A percentile compares a stretch with the other conserved stretches of the same genome.
Conservation (phyloP, 345 rosid species). For the Excoecaria agallocha region DNA sequence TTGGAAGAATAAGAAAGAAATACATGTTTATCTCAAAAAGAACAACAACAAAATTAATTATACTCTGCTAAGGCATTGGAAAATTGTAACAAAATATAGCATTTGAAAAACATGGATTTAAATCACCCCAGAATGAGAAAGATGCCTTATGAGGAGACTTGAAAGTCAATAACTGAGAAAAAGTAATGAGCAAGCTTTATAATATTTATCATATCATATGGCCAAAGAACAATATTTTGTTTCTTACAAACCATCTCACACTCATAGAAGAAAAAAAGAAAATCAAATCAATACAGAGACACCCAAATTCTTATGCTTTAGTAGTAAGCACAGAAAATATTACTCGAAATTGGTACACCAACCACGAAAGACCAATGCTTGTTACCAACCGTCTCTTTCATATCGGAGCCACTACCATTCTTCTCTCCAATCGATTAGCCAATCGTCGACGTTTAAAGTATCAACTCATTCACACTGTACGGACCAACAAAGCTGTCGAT, state of each 20-base stretch:
- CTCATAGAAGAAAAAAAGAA: too few species aligned
- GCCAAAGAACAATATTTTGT: too few species aligned
- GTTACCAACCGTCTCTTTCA: constrained; percentile 28
- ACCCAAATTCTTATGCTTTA: constrained; percentile 20
- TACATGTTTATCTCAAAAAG: too few species aligned
- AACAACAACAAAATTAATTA: too few species aligned
- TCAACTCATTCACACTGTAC: constrained; percentile 19
- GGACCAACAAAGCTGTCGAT: constrained; percentile 17
- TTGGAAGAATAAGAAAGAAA: too few species aligned
- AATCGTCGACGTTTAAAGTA: constrained; percentile 24
- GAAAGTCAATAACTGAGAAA: neutral
- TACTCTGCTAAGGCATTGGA: too few species aligned
- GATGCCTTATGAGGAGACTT: neutral
- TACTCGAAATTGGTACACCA: constrained; percentile 20
- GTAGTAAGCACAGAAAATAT: constrained; percentile 30
- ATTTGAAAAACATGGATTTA: neutral
- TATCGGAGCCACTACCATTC: constrained; percentile 23
- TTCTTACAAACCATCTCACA: neutral
- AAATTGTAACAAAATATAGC: neutral
- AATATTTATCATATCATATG: neutral
- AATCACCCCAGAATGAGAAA: neutral
- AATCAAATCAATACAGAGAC: too few species aligned
- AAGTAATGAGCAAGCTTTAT: neutral
- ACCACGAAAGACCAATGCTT: constrained; percentile 23
- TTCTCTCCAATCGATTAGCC: constrained; percentile 19